Evolutionary conservation across 1,284 basidiomycete species (phyloP).

Genomic region (Microbotryum lychnidis-dioicae): DNA sequence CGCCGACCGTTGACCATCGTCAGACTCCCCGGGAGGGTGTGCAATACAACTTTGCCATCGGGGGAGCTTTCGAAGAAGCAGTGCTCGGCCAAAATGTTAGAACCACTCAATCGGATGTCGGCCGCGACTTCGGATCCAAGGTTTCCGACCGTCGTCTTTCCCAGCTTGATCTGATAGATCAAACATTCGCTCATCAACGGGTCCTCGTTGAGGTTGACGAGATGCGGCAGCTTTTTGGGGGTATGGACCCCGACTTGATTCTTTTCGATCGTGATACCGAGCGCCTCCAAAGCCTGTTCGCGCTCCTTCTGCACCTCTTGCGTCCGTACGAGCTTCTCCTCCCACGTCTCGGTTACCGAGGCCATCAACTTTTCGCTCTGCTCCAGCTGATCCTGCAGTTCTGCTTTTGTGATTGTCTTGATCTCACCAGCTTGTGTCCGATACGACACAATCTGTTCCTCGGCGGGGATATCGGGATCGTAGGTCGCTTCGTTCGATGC

Average conservation of each 20-base stretch:
- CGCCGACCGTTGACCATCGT: constrained; percentile 93
- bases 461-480: constrained; percentile 80
- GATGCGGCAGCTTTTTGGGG: constrained; percentile 97
- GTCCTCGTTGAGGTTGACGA: constrained; percentile 66
- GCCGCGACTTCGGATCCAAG: constrained; percentile 67
- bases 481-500: constrained; percentile 58
- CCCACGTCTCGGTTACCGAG: constrained; percentile 94
- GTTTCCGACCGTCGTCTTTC: constrained; percentile 74
- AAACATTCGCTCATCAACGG: constrained; percentile 38
- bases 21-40: constrained; percentile 66
- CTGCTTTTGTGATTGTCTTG: constrained; percentile 92
- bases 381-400: constrained; percentile 93
- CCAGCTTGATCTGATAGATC: constrained; percentile 68
- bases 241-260: constrained; percentile 88
- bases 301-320: constrained; percentile 92
- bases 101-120: constrained; percentile 87
- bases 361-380: constrained; percentile 95
- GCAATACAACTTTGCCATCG: constrained; percentile 55
- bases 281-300: constrained; percentile 91
- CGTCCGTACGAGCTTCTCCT: constrained; percentile 85
- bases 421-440: constrained; percentile 86
- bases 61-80: constrained; percentile 71
- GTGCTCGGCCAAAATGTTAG: constrained; percentile 84
- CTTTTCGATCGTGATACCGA: constrained; percentile 96
- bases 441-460: constrained; percentile 93